Conservation (phyloP, 73 alveolate genomes). For the Effrenium voratum region DNA sequence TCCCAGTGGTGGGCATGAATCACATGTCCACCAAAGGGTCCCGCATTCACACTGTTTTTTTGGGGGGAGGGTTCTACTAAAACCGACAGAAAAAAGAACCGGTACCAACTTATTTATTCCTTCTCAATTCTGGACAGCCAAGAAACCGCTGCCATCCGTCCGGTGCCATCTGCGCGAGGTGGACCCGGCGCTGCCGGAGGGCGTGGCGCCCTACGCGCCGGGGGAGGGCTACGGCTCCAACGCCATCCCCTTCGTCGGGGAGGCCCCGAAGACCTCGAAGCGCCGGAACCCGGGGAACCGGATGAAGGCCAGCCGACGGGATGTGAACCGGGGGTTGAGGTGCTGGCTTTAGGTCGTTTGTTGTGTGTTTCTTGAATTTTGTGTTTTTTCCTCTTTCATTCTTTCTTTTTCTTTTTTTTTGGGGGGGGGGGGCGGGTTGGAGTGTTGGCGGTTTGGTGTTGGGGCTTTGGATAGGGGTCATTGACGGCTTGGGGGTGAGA, state of each 20-base stretch:
- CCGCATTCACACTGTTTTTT: too few relatives aligned
- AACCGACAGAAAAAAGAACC: too few relatives aligned
- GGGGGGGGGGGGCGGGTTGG: background rate
- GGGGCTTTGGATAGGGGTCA: too few relatives aligned
- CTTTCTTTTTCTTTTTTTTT: too few relatives aligned
- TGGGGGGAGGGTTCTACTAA: too few relatives aligned
- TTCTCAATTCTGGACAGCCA: background rate
- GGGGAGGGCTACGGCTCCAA: slow-evolving; percentile 90
- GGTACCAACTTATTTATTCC: too few relatives aligned
- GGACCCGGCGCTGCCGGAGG: slow-evolving; percentile 73
- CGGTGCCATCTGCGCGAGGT: background rate
- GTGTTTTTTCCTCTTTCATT: too few relatives aligned
- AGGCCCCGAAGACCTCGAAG: slow-evolving; percentile 81
- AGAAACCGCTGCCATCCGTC: background rate
- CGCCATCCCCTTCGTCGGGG: slow-evolving; percentile 85
- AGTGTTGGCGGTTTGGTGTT: background rate
- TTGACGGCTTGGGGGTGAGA: too few relatives aligned
- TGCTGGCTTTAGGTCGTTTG: too few relatives aligned
- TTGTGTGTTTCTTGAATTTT: background rate
- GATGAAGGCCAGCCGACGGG: slow-evolving; percentile 43
- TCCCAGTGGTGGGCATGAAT: too few relatives aligned
- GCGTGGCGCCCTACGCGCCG: slow-evolving; percentile 51
- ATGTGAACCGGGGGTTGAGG: too few relatives aligned
- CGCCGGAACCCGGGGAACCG: slow-evolving; percentile 75
- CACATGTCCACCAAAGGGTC: too few relatives aligned